Evolutionary conservation across 2,329 filamentous ascomycete species (phyloP).

Genomic region (Cytospora piceae): DNA sequence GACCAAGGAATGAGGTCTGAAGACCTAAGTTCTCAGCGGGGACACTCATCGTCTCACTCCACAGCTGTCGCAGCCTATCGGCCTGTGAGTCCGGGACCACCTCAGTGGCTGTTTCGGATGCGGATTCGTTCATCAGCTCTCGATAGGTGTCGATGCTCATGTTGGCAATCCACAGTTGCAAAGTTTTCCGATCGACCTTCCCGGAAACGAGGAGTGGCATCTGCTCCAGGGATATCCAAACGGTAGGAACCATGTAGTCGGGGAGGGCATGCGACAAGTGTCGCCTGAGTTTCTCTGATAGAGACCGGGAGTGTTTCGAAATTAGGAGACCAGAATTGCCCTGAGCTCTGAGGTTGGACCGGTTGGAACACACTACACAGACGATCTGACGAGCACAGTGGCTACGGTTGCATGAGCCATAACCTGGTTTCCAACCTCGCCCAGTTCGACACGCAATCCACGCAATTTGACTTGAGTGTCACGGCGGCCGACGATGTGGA

Average conservation of each 20-base stretch:
- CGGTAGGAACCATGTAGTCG: slow-evolving; percentile 9
- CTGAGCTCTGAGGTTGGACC: background rate
- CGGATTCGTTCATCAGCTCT: no score
- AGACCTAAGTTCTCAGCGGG: no score
- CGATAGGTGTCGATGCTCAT: no score
- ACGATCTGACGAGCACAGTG: background rate
- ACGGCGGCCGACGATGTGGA: background rate
- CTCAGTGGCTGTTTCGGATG: no score
- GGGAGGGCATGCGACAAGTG: background rate
- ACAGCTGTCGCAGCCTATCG: no score
- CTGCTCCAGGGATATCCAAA: background rate
- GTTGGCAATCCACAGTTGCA: no score
- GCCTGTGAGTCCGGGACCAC: no score
- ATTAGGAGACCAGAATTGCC: background rate
- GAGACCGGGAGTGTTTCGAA: no score
- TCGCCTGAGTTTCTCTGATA: background rate
- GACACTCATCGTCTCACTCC: no score
- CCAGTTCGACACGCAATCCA: slow-evolving; percentile 9
- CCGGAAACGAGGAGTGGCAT: slow-evolving; percentile 5
- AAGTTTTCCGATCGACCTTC: slow-evolving; percentile 1
- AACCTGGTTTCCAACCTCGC: slow-evolving; percentile 10
- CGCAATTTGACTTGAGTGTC: slow-evolving; percentile 17
- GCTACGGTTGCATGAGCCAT: background rate
- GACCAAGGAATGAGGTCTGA: no score
- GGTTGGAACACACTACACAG: background rate